Conservation (phyloP, 345 rosid genomes). For the Lepidium africanum region DNA sequence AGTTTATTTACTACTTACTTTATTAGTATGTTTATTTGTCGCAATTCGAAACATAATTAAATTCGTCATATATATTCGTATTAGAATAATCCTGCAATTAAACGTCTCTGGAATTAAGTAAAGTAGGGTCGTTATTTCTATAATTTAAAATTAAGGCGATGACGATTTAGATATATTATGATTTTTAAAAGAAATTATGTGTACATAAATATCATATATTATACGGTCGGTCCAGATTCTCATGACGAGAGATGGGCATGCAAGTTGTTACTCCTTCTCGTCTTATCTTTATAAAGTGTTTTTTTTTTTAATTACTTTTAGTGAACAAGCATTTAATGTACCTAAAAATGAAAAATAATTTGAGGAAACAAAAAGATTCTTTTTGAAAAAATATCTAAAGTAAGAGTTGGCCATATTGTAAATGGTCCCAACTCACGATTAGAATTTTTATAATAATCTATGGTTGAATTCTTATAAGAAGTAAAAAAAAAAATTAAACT, state of each 20-base stretch:
- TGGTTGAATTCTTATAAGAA: background rate
- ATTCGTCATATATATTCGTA: background rate
- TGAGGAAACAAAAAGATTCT: background rate
- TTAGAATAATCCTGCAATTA: slow-evolving; percentile 5
- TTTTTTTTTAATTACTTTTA: slow-evolving; percentile 7
- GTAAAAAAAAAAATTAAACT: background rate
- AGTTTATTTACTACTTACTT: background rate
- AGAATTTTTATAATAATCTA: slow-evolving; percentile 14
- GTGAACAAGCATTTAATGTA: slow-evolving; percentile 24
- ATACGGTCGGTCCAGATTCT: slow-evolving; percentile 26
- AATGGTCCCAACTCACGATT: slow-evolving; percentile 35
- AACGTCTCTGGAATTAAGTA: slow-evolving; percentile 18
- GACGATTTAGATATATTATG: slow-evolving; percentile 7
- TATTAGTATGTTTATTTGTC: background rate
- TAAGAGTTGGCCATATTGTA: background rate
- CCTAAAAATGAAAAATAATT: background rate
- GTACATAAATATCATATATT: background rate
- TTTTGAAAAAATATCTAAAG: background rate
- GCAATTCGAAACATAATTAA: slow-evolving; percentile 15
- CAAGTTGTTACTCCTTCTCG: slow-evolving; percentile 17
- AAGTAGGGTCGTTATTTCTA: slow-evolving; percentile 17
- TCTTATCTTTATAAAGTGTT: slow-evolving; percentile 19
- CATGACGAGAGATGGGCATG: slow-evolving; percentile 28
- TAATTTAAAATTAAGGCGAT: background rate
- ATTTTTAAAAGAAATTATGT: background rate